phyloP scores from a whole-genome alignment of 805 yeast genomes.

The Wickerhamiella alocasiicola region DNA sequence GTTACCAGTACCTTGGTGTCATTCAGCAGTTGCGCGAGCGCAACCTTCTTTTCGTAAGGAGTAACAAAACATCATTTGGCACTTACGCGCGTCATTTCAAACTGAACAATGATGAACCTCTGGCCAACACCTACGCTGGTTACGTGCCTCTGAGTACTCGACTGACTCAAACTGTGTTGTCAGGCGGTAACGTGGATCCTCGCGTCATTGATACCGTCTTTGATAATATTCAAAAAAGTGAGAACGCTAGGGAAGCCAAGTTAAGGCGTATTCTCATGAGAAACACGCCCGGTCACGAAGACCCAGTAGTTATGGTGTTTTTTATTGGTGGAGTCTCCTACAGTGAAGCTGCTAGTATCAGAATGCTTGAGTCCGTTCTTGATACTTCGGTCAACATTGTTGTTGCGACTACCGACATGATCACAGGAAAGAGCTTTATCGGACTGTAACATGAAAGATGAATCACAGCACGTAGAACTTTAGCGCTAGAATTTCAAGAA shows the following conservation, averaged over 20 bases:
- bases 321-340: slow-evolving; percentile 80
- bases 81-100: slow-evolving; percentile 22
- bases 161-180: slow-evolving; percentile 54
- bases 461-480: no score
- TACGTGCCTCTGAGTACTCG: slow-evolving; percentile 66
- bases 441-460: no score
- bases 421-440: slow-evolving; percentile 34
- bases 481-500: no score
- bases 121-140: slow-evolving; percentile 46
- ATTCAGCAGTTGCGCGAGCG: slow-evolving; percentile 39
- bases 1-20: slow-evolving; percentile 38
- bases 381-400: slow-evolving; percentile 28
- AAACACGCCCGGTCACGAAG: slow-evolving; percentile 25
- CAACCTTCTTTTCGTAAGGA: slow-evolving; percentile 34
- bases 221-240: slow-evolving; percentile 19
- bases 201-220: slow-evolving; percentile 12
- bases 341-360: slow-evolving; percentile 66
- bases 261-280: slow-evolving; percentile 25
- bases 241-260: slow-evolving; percentile 24
- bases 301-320: slow-evolving; percentile 34
- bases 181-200: slow-evolving; percentile 14
- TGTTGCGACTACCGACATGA: slow-evolving; percentile 37
- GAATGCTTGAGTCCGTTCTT: slow-evolving; percentile 36
- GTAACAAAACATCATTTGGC: slow-evolving; percentile 25
- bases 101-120: slow-evolving; percentile 23